Conservation (phyloP, 1,284 basidiomycete genomes). For the Pholiota adiposa region DNA sequence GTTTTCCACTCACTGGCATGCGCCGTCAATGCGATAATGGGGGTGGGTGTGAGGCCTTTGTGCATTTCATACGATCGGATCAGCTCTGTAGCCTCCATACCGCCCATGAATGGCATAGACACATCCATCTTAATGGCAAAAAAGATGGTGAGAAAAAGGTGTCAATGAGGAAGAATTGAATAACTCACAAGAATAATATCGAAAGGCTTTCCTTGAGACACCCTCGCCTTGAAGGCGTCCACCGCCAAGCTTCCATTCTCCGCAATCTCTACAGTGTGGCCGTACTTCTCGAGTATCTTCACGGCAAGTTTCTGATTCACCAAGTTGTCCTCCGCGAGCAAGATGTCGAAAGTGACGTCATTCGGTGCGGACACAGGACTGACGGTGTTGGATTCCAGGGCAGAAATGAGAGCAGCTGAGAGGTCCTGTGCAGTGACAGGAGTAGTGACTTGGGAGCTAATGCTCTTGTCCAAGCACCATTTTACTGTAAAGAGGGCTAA, state of each 20-base stretch:
- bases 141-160: constrained; percentile 7
- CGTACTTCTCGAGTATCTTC: constrained; percentile 97
- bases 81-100: constrained; percentile 87
- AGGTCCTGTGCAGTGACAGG: constrained; percentile 91
- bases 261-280: constrained; percentile 95
- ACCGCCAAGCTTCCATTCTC: constrained; percentile 95
- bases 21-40: constrained; percentile 95
- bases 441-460: constrained; percentile 90
- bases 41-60: constrained; percentile 74
- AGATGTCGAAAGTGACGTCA: constrained; percentile 89
- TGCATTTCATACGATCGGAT: constrained; percentile 84
- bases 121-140: constrained; percentile 90
- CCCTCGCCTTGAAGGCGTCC: constrained; percentile 83
- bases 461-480: constrained; percentile 91
- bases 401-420: constrained; percentile 90
- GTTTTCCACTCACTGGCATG: constrained; percentile 73
- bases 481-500: constrained; percentile 59
- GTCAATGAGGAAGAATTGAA: neutral
- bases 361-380: constrained; percentile 80
- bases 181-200: constrained; percentile 83
- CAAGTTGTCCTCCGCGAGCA: constrained; percentile 98
- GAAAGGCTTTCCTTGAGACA: constrained; percentile 75
- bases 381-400: constrained; percentile 91
- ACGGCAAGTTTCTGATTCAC: constrained; percentile 98
- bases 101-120: constrained; percentile 97